These are phyloP conservation scores for Picea sitchensis DNA, from an alignment of 75 land plant species.

Conservation along the genomic window DNA sequence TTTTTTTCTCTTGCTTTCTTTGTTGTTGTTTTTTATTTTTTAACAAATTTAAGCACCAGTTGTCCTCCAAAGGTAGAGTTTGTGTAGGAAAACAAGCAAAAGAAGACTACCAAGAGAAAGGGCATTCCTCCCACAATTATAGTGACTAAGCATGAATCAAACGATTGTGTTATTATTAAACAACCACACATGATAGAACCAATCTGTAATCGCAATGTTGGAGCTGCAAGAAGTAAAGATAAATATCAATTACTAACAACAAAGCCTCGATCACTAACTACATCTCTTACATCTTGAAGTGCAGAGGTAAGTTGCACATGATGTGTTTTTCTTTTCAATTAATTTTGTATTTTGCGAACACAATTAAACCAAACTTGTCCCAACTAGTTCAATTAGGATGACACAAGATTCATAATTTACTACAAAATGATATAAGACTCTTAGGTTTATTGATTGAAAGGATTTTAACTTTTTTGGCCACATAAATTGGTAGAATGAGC, in stretches of 20 bases:
- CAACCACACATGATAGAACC: background rate
- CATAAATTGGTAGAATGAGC: too few species aligned
- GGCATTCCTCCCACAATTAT: background rate
- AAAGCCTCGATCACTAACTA: constrained; percentile 11
- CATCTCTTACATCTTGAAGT: constrained; percentile 20
- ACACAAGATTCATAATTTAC: too few species aligned
- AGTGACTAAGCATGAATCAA: background rate
- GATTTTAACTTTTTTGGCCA: too few species aligned
- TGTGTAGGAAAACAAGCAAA: background rate
- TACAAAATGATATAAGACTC: too few species aligned
- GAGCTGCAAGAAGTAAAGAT: background rate
- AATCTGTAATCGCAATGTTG: background rate
- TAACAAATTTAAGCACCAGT: background rate
- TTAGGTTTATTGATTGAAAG: too few species aligned
- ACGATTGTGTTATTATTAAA: constrained; percentile 1
- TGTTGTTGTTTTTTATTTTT: background rate
- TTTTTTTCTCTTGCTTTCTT: background rate
- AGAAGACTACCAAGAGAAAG: background rate
- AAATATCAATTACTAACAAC: background rate
- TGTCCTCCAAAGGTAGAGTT: background rate
- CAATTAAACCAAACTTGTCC: too few species aligned
- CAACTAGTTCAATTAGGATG: too few species aligned
- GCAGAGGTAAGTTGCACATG: constrained; percentile 3
- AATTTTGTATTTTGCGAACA: background rate
- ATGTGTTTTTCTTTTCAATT: background rate